Conservation (phyloP, 1,284 basidiomycete genomes). For the Melampsora abietis-canadensis region DNA sequence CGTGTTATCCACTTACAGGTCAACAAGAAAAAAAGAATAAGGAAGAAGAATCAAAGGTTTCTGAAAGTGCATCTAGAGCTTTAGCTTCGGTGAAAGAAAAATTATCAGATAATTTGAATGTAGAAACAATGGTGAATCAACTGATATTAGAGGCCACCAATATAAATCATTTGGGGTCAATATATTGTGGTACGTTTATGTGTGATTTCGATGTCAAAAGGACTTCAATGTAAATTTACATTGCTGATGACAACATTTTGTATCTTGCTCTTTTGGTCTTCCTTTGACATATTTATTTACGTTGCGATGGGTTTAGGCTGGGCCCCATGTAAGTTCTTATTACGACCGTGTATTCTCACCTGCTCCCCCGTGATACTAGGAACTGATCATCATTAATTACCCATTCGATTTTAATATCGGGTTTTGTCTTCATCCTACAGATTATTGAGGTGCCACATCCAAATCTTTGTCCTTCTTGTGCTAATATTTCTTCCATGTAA, state of each 20-base stretch:
- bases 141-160: conserved; percentile 86
- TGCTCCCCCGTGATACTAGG: too few relatives aligned
- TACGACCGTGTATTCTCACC: too few relatives aligned
- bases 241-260: background rate
- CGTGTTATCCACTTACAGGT: conserved; percentile 3
- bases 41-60: conserved; percentile 48
- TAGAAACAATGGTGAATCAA: conserved; percentile 90
- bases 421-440: too few relatives aligned
- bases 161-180: conserved; percentile 68
- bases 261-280: background rate
- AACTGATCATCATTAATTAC: too few relatives aligned
- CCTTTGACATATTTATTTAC: background rate
- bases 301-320: conserved; percentile 8
- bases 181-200: conserved; percentile 58
- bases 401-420: too few relatives aligned
- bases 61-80: conserved; percentile 84
- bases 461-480: too few relatives aligned
- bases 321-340: conserved; percentile 29
- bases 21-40: conserved; percentile 38
- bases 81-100: conserved; percentile 73
- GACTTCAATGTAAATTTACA: background rate
- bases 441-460: too few relatives aligned
- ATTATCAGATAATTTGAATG: conserved; percentile 75
- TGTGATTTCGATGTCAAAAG: background rate
- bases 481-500: too few relatives aligned